Conservation (phyloP, 768 basidiomycete genomes). For the Xerocomus potaroensis region DNA sequence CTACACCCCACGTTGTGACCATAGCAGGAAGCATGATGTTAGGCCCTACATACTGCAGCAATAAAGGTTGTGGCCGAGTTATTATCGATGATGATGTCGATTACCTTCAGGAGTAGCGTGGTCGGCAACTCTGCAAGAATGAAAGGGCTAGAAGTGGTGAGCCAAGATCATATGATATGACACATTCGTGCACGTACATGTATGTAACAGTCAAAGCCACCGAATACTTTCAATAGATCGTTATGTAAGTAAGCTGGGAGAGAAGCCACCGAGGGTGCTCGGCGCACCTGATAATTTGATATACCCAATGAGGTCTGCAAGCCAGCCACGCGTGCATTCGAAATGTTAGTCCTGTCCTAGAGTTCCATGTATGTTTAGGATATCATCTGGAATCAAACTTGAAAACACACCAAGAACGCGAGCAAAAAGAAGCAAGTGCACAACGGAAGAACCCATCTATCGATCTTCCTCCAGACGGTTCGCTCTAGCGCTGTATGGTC, state of each 20-base stretch:
- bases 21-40: slow-evolving; percentile 57
- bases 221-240: slow-evolving; percentile 29
- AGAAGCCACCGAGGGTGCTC: slow-evolving; percentile 9
- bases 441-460: slow-evolving; percentile 44
- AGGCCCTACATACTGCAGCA: slow-evolving; percentile 39
- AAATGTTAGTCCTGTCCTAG: slow-evolving; percentile 42
- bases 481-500: slow-evolving; percentile 29
- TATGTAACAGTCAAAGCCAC: slow-evolving; percentile 29
- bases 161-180: background rate
- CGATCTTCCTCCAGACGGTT: slow-evolving; percentile 47
- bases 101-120: slow-evolving; percentile 52
- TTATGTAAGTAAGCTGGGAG: background rate
- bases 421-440: slow-evolving; percentile 49
- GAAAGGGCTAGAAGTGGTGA: slow-evolving; percentile 35
- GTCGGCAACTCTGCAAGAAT: slow-evolving; percentile 55
- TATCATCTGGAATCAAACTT: background rate
- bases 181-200: slow-evolving; percentile 12
- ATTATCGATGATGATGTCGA: background rate
- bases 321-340: slow-evolving; percentile 58
- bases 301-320: slow-evolving; percentile 46
- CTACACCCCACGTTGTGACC: slow-evolving; percentile 59
- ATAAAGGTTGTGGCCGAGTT: background rate
- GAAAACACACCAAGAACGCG: slow-evolving; percentile 4
- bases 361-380: too few relatives aligned
- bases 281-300: slow-evolving; percentile 24